Evolutionary conservation across 257 asterid species (phyloP).

Genomic region (Gentiana dahurica): DNA sequence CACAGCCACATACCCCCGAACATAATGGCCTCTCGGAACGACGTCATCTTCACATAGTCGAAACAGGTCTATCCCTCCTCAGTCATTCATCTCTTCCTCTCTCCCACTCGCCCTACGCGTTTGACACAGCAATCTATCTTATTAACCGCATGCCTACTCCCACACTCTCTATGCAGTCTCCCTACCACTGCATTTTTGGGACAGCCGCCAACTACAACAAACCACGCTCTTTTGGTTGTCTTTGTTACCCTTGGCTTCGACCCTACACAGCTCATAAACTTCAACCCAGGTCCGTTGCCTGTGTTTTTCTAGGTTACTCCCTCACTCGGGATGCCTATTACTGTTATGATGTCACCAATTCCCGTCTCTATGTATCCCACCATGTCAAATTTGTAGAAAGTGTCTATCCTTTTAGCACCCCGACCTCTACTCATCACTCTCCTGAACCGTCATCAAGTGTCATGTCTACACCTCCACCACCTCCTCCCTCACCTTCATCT

Average conservation of each 20-base stretch:
- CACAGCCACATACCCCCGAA: neutral
- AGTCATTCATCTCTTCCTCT: neutral
- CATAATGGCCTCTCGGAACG: neutral
- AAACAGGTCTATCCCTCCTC: neutral
- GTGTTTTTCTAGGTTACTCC: neutral
- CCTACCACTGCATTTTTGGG: neutral
- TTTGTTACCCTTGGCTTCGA: neutral
- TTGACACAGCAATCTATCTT: neutral
- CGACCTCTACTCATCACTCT: no score
- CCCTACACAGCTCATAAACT: neutral
- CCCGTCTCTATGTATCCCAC: neutral
- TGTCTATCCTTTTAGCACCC: neutral
- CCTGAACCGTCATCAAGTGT: no score
- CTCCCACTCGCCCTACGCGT: neutral
- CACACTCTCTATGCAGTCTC: neutral
- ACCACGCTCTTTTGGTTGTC: neutral
- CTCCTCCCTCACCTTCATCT: no score
- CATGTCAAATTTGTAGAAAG: neutral
- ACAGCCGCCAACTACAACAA: no score
- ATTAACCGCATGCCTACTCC: conserved; percentile 1
- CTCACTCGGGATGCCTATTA: neutral
- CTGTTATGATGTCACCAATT: neutral
- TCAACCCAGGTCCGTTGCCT: neutral
- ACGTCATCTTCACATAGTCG: neutral
- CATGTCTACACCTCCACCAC: no score